Evolutionary conservation across 495 filamentous ascomycete species (phyloP).

Genomic region (Aspergillus indologenus): DNA sequence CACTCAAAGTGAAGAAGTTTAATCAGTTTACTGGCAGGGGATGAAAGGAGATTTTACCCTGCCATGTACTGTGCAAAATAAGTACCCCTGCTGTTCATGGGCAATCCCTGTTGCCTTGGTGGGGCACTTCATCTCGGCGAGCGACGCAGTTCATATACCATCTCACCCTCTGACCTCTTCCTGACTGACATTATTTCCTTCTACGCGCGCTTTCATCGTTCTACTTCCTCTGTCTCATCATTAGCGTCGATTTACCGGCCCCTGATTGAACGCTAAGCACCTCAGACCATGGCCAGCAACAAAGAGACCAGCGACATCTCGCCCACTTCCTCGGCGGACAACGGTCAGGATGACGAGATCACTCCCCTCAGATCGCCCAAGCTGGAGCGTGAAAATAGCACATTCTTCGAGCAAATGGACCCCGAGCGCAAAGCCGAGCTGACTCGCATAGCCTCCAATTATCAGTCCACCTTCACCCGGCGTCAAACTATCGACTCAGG

Average conservation of each 20-base stretch:
- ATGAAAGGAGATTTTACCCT: too few species aligned
- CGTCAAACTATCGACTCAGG: conserved; percentile 27
- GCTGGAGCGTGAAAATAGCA: conserved; percentile 20
- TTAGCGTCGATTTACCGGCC: not conserved
- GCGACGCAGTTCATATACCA: not conserved
- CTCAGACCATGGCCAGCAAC: conserved; percentile 21
- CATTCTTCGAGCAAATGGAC: conserved; percentile 35
- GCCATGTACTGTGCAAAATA: not conserved
- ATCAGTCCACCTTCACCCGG: conserved; percentile 36
- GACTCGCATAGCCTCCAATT: conserved; percentile 39
- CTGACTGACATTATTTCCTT: not conserved
- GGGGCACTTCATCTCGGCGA: not conserved
- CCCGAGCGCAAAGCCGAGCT: conserved; percentile 35
- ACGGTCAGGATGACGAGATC: conserved; percentile 12
- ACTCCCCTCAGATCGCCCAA: conserved; percentile 20
- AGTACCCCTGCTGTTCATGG: not conserved
- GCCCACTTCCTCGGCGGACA: conserved; percentile 18
- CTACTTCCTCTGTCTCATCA: not conserved
- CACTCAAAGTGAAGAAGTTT: not conserved
- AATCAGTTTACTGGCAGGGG: not conserved
- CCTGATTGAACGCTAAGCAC: not conserved
- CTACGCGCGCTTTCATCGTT: not conserved
- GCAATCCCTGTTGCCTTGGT: not conserved
- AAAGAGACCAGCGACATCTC: conserved; percentile 8
- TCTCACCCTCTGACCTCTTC: not conserved